Base-by-base conservation (phyloP, 768 basidiomycete species). In the Suillus subalutaceus region DNA sequence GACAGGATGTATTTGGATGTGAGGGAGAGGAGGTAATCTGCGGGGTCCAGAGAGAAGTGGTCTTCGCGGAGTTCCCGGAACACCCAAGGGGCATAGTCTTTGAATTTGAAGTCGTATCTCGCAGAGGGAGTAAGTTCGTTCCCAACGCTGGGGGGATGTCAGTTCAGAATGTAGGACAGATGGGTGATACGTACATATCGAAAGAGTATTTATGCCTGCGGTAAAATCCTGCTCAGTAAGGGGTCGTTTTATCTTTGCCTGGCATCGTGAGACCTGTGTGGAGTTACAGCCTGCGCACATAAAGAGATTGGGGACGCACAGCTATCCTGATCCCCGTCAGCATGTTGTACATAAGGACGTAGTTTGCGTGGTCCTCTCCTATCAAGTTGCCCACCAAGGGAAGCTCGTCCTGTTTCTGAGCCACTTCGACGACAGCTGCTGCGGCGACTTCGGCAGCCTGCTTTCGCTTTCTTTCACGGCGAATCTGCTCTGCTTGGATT, bases 261-360 rank as follows among this genome's bases (percentile, higher is more conserved):
- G 95, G 81, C 94, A 97, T 68, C 97, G 83, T 56, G 97, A 99
- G 15, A 99, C 93, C 93, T 94, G 73, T 23, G 26, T 55, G 32
- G 35, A 66, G 61, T 77, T 62, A 75, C 60, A 50, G 59, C 43
- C 62, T 65, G 41, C 67, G 20, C 37, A 50, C 16, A 41, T 10
- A 50, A 32, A 43, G 30, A 67, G 38, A 53, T 40, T 68, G 26
- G 20, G 30, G 15, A 83, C 91, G 74, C 72, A 94, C 96, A 37
- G 90, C 96, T 71, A 96, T 95, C 50, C 97, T 88, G 67, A 99
- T 99, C 6, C 97, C 97, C 5, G 97, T 99, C 72, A 99, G 84
- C 97, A 99, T 99, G 82, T 99, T 99, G 82, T 99, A 99, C 97
- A 99, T 99, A 73, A 99, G 81, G 66, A 99, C 93, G 71, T 98